Evolutionary conservation across 2,329 filamentous ascomycete genomes (phyloP).

Genomic region (Ramularia endophylla): DNA sequence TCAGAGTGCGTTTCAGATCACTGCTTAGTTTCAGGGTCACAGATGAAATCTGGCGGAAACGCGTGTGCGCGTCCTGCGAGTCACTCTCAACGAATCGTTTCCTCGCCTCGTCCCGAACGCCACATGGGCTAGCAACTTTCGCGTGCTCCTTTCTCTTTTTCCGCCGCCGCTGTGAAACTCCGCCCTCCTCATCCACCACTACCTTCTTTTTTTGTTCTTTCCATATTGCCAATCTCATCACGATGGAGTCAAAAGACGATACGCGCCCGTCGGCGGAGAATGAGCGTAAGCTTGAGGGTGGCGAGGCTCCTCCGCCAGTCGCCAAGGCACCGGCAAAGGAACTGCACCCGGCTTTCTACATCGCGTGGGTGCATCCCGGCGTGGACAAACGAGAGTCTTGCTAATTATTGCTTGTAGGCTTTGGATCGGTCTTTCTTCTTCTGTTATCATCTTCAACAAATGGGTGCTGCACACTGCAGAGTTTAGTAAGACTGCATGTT

Average conservation of each 20-base stretch:
- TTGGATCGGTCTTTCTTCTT: constrained; percentile 90
- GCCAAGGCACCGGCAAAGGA: constrained; percentile 59
- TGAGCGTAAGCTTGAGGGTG: constrained; percentile 53
- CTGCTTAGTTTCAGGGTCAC: too few relatives aligned
- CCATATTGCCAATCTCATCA: neutral
- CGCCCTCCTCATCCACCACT: neutral
- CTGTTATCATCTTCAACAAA: constrained; percentile 99
- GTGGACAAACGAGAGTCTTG: neutral
- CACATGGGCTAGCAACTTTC: too few relatives aligned
- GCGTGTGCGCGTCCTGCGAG: too few relatives aligned
- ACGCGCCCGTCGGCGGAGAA: constrained; percentile 73
- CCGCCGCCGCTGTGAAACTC: too few relatives aligned
- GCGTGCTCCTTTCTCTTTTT: too few relatives aligned
- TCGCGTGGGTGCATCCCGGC: constrained; percentile 55
- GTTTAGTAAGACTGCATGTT: constrained; percentile 51
- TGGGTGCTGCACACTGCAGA: constrained; percentile 83
- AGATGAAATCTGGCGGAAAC: too few relatives aligned
- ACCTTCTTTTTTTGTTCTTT: neutral
- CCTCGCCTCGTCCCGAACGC: too few relatives aligned
- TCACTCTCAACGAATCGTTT: too few relatives aligned
- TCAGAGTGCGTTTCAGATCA: too few relatives aligned
- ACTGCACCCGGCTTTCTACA: constrained; percentile 79
- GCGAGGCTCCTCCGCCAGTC: constrained; percentile 57
- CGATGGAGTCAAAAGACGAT: constrained; percentile 53
- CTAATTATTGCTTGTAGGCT: constrained; percentile 13